phyloP scores from a whole-genome alignment of 2,329 filamentous ascomycete genomes.

The Rutstroemia sp. region DNA sequence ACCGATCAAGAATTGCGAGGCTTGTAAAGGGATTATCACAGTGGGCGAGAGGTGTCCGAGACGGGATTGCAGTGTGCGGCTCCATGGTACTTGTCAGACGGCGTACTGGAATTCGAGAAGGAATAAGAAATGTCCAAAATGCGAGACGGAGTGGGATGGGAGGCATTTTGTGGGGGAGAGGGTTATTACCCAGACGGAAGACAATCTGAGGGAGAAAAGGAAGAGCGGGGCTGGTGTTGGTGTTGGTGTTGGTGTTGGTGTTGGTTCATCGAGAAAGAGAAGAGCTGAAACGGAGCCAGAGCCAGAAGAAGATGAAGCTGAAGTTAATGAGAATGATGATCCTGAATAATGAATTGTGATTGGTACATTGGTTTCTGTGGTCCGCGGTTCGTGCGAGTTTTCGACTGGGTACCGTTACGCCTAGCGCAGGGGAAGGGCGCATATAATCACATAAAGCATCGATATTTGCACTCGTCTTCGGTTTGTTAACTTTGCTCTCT shows the following conservation, averaged over 20 bases:
- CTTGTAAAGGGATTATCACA: conserved; percentile 85
- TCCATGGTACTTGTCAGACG: conserved; percentile 71
- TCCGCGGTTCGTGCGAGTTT: background rate
- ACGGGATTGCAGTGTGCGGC: conserved; percentile 56
- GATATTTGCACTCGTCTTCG: too few species aligned
- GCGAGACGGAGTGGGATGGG: conserved; percentile 42
- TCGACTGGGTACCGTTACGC: background rate
- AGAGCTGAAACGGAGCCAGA: conserved; percentile 15
- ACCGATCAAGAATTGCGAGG: conserved; percentile 78
- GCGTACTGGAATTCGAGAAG: conserved; percentile 59
- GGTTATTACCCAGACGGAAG: conserved; percentile 28
- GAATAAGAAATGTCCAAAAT: conserved; percentile 57
- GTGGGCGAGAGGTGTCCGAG: conserved; percentile 70
- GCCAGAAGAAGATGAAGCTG: conserved; percentile 7
- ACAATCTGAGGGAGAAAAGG: conserved; percentile 26
- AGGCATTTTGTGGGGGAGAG: conserved; percentile 29
- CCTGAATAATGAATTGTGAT: background rate
- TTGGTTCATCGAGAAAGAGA: background rate
- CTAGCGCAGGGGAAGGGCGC: too few species aligned
- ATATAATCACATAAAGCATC: too few species aligned
- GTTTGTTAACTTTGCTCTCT: too few species aligned
- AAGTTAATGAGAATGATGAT: background rate
- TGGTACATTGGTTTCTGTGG: background rate
- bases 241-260: conserved; percentile 7
- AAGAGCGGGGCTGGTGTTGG: conserved; percentile 18